A percentile compares a stretch with the other conserved stretches of the same genome.
Evolutionary conservation across 805 yeast genomes (phyloP).

Genomic region (Cyberlindnera euphorbiae): DNA sequence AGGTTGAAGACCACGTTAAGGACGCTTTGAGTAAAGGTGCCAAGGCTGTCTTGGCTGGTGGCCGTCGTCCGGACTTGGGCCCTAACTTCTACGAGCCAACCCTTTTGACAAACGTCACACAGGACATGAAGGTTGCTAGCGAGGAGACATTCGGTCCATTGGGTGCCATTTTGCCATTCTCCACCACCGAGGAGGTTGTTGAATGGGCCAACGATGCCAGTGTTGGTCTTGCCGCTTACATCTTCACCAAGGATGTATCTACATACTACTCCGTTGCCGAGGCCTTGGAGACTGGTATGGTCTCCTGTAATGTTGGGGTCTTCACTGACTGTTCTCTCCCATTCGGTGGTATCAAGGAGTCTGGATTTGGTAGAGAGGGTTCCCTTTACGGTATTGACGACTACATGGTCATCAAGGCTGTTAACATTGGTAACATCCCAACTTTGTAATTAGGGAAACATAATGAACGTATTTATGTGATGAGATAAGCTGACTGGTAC

Average conservation of each 20-base stretch:
- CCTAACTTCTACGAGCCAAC: conserved; percentile 51
- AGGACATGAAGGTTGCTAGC: conserved; percentile 42
- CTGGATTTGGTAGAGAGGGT: conserved; percentile 72
- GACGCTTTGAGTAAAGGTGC: conserved; percentile 58
- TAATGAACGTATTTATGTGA: too few relatives aligned
- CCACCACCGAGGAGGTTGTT: conserved; percentile 49
- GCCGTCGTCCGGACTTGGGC: conserved; percentile 45
- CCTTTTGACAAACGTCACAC: conserved; percentile 46
- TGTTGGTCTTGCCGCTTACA: conserved; percentile 56
- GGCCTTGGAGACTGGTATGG: conserved; percentile 61
- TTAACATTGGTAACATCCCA: conserved; percentile 25
- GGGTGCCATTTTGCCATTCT: conserved; percentile 52
- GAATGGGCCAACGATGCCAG: conserved; percentile 48
- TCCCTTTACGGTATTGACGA: conserved; percentile 59
- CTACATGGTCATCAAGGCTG: conserved; percentile 48
- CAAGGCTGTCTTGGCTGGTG: conserved; percentile 45
- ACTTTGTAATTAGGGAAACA: conserved; percentile 1
- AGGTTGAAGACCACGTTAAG: conserved; percentile 48
- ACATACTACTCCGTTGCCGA: conserved; percentile 50
- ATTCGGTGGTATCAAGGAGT: conserved; percentile 59
- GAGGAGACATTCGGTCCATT: conserved; percentile 69
- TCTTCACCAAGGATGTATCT: conserved; percentile 48
- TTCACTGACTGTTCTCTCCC: conserved; percentile 55
- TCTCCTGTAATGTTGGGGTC: conserved; percentile 54
- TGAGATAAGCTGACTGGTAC: too few relatives aligned